A percentile compares a stretch with the other conserved stretches of the same genome.
These are phyloP conservation scores for Coniosporium apollinis DNA, from an alignment of 495 filamentous ascomycete genomes.

Conservation along the genomic window DNA sequence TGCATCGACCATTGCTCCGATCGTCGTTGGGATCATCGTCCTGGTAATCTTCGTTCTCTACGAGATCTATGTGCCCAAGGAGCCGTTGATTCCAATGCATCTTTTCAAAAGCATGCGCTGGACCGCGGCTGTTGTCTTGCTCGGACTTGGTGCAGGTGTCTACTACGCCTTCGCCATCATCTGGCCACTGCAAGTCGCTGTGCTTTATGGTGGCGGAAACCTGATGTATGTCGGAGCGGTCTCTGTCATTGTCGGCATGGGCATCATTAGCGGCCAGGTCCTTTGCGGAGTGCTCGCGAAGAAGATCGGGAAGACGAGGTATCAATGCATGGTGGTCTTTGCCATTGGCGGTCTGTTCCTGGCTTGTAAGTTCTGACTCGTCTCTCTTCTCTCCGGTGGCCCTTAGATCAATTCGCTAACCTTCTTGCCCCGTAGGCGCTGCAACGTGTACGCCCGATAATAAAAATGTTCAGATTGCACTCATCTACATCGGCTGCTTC, in stretches of 20 bases:
- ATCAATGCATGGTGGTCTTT: constrained; percentile 10
- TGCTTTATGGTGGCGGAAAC: constrained; percentile 1
- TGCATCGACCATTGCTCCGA: constrained; percentile 25
- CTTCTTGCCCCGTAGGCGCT: too few species aligned
- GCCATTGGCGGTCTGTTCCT: constrained; percentile 9
- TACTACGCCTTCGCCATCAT: constrained; percentile 14
- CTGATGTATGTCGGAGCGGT: constrained; percentile 6
- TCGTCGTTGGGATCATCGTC: constrained; percentile 24
- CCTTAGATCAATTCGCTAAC: too few species aligned
- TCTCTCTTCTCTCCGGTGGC: too few species aligned
- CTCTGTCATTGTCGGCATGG: constrained; percentile 5
- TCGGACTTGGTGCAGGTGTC: constrained; percentile 11
- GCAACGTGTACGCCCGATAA: constrained; percentile 9
- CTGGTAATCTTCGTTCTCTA: constrained; percentile 25
- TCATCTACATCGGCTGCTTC: too few species aligned
- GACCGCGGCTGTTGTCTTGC: constrained; percentile 8
- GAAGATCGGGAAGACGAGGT: constrained; percentile 6
- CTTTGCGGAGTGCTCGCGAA: neutral
- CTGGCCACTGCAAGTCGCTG: constrained; percentile 5
- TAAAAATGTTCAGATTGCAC: constrained; percentile 6
- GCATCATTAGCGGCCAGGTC: constrained; percentile 9
- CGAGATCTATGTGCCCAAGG: constrained; percentile 16
- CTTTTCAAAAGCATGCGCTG: constrained; percentile 11
- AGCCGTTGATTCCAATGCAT: constrained; percentile 13
- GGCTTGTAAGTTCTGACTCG: too few species aligned